Percentiles rank a stretch among this genome's conserved stretches.
phyloP scores from a whole-genome alignment of 176 grass and related monocot species.

The Oryza brachyantha region DNA sequence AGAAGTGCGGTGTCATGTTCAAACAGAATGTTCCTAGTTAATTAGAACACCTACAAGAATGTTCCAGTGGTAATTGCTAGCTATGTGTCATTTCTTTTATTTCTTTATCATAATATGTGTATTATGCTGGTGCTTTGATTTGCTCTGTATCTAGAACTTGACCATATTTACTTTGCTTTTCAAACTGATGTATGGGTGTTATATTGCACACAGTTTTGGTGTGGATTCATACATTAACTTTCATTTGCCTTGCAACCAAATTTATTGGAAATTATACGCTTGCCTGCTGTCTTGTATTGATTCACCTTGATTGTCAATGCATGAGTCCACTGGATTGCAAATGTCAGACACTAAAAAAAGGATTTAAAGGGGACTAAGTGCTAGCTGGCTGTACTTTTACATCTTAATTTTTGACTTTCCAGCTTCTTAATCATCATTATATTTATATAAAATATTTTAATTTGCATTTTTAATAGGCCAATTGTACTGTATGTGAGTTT shows the following conservation, averaged over 20 bases:
- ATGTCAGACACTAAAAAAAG: not conserved
- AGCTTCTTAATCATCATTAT: not conserved
- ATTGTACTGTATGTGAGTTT: constrained; percentile 79
- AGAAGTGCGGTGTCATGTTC: not conserved
- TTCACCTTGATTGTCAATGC: not conserved
- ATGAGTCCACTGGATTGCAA: not conserved
- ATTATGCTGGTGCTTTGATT: not conserved
- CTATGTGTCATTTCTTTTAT: constrained; percentile 3
- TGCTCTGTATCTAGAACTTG: not conserved
- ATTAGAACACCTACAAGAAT: not conserved
- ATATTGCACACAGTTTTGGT: not conserved
- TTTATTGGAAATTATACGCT: not conserved
- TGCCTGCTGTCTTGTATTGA: not conserved
- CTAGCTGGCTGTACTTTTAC: constrained; percentile 1
- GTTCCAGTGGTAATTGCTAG: not conserved
- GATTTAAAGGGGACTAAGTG: not conserved
- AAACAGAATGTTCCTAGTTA: constrained; percentile 13
- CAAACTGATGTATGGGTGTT: not conserved
- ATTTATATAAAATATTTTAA: not conserved
- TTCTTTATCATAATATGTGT: not conserved
- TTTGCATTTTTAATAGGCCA: constrained; percentile 55
- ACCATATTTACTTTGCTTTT: not conserved
- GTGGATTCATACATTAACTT: not conserved
- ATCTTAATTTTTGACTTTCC: constrained; percentile 2
- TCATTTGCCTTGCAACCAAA: not conserved